These are phyloP conservation scores for Aechmea fasciata DNA, from an alignment of 176 grass and related monocot species.

Conservation along the genomic window DNA sequence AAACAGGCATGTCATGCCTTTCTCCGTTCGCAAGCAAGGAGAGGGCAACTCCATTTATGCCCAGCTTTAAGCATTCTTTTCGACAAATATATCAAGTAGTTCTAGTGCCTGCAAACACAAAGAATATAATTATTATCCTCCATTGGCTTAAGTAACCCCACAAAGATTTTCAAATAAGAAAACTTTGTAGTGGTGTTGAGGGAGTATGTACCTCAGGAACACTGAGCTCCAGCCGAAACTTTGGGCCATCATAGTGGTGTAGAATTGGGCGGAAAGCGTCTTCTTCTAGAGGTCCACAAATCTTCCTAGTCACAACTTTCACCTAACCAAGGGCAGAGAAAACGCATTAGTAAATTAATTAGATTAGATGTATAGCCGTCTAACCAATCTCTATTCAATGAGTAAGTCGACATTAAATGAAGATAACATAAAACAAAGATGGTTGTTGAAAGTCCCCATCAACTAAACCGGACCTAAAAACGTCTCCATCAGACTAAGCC, in stretches of 20 bases:
- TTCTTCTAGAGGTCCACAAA: constrained; percentile 76
- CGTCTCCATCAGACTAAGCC: background rate
- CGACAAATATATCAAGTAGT: constrained; percentile 80
- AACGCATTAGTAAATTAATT: background rate
- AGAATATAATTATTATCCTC: background rate
- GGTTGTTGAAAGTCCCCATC: constrained; percentile 2
- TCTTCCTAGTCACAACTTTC: constrained; percentile 65
- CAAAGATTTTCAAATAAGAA: background rate
- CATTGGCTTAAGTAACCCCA: background rate
- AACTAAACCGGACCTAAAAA: background rate
- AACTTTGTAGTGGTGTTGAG: background rate
- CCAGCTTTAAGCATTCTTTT: constrained; percentile 47
- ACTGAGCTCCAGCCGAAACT: constrained; percentile 86
- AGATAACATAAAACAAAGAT: background rate
- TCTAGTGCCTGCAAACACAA: constrained; percentile 42
- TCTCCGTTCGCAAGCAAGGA: background rate
- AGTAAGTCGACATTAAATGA: background rate
- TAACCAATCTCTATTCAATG: background rate
- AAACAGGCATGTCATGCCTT: background rate
- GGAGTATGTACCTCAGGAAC: constrained; percentile 52
- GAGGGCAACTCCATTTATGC: background rate
- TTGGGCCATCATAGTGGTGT: constrained; percentile 97
- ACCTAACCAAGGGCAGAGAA: constrained; percentile 36
- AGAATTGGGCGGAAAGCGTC: constrained; percentile 95
- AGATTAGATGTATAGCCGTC: background rate